These are phyloP conservation scores for Discostella stelligera DNA, from an alignment of 352 stramenopile genomes.

Conservation along the genomic window DNA sequence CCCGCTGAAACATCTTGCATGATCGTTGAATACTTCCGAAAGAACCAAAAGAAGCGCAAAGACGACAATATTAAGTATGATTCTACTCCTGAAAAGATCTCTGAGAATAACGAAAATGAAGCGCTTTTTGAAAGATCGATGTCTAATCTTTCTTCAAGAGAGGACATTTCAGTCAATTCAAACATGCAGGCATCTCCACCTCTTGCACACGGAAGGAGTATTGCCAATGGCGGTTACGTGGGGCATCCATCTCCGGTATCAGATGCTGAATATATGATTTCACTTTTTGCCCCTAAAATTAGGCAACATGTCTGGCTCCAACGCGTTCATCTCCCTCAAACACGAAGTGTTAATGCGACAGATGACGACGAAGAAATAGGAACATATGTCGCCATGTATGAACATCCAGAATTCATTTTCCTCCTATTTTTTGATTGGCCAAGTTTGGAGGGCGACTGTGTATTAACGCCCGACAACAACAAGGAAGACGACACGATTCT, in stretches of 20 bases:
- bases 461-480: background rate
- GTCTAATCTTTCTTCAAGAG: slow-evolving; percentile 23
- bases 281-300: slow-evolving; percentile 24
- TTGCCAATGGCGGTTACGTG: slow-evolving; percentile 25
- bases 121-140: slow-evolving; percentile 18
- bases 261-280: slow-evolving; percentile 5
- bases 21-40: slow-evolving; percentile 32
- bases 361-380: slow-evolving; percentile 22
- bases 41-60: slow-evolving; percentile 2
- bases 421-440: slow-evolving; percentile 46
- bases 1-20: slow-evolving; percentile 28
- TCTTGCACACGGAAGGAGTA: slow-evolving; percentile 3
- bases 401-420: slow-evolving; percentile 40
- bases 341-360: background rate
- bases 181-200: slow-evolving; percentile 2
- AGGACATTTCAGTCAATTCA: background rate
- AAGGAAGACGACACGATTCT: background rate
- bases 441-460: background rate
- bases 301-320: slow-evolving; percentile 48
- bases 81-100: background rate
- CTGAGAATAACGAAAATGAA: slow-evolving; percentile 6
- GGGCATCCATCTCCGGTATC: slow-evolving; percentile 16
- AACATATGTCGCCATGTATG: slow-evolving; percentile 33
- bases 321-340: slow-evolving; percentile 30
- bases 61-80: background rate